phyloP scores from a whole-genome alignment of 106 monocot species.

The Alisma plantagoaquatica region DNA sequence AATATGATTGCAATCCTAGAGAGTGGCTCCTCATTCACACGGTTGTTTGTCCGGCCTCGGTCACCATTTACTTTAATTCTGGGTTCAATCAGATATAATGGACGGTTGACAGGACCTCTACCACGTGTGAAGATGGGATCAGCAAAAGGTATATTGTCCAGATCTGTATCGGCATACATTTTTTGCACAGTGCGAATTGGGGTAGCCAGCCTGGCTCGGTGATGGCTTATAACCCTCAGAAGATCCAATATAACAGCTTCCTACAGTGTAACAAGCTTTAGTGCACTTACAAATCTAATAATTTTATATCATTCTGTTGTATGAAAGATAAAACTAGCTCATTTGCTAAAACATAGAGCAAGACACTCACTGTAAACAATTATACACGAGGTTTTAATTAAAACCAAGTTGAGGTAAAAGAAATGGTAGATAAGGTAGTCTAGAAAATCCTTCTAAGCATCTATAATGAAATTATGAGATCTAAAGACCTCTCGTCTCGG shows the following conservation, averaged over 20 bases:
- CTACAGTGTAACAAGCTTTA: too few relatives aligned
- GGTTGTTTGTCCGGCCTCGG: constrained; percentile 23
- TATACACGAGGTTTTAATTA: too few relatives aligned
- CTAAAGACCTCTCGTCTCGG: too few relatives aligned
- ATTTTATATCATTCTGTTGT: too few relatives aligned
- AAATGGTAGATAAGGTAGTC: too few relatives aligned
- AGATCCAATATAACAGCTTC: constrained; percentile 83
- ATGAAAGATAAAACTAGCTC: too few relatives aligned
- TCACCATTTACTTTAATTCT: constrained; percentile 42
- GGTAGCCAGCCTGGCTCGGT: constrained; percentile 84
- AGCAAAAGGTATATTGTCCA: constrained; percentile 65
- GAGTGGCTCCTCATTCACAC: constrained; percentile 34
- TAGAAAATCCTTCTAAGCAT: too few relatives aligned
- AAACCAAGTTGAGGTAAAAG: too few relatives aligned
- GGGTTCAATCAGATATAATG: constrained; percentile 64
- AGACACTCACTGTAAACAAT: too few relatives aligned
- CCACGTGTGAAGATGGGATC: constrained; percentile 40
- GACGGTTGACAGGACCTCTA: constrained; percentile 25
- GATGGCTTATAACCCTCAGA: constrained; percentile 85
- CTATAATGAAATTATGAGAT: too few relatives aligned
- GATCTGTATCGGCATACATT: constrained; percentile 49
- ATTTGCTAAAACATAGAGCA: too few relatives aligned
- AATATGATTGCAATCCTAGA: constrained; percentile 16
- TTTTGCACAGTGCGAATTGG: constrained; percentile 94
- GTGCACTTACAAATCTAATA: too few relatives aligned